Evolutionary conservation across 768 basidiomycete genomes (phyloP), one percentile per base, ranked within the genome.

Genomic region (Suillus placidus): DNA sequence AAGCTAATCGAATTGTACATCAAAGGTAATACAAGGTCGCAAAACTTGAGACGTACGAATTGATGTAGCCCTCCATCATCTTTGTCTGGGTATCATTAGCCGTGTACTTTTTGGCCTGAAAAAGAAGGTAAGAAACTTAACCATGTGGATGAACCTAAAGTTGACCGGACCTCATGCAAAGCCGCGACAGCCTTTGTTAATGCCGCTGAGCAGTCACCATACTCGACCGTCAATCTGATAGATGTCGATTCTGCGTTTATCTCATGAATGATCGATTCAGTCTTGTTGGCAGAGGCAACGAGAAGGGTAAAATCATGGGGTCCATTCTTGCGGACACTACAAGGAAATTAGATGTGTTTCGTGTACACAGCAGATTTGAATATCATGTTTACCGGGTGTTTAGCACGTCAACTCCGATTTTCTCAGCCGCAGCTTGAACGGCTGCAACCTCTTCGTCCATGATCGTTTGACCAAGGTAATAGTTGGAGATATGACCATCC

Each of bases 401-500:
- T 65, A 94, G 74, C 12, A 93, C 84, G 67, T 92, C 90, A 58
- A 95, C 74, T n/a, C 83, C 86, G 35, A 91, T 80, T 66, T 86
- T 86, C 77, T 95, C 94, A 3, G 91, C 89, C 1, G 88, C 88
- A 9, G 80, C 80, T 74, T 95, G 94, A 30, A 95, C 85, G 1
- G 84, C 83, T 30, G 87, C 86, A 7, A 94, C 92, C 73, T 95
- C 94, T 0, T 87, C 86, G 66, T 94, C 91, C n/a, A 84, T 82
- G 26, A 90, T 86, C 12, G 84, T 73, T 66, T 90, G 83, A 1
- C 92, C 93, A 34, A 89, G 86, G 73, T 96, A 96, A 76, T 95
- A 96, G 73, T 94, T 93, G 37, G 89, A 92, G 61, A 93, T 74
- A 66, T 95, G 92, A 1, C 94, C 94, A 26, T 87, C 81, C 62